Evolutionary conservation across 2,329 filamentous ascomycete genomes (phyloP).

Genomic region (Colletotrichum tabaci): DNA sequence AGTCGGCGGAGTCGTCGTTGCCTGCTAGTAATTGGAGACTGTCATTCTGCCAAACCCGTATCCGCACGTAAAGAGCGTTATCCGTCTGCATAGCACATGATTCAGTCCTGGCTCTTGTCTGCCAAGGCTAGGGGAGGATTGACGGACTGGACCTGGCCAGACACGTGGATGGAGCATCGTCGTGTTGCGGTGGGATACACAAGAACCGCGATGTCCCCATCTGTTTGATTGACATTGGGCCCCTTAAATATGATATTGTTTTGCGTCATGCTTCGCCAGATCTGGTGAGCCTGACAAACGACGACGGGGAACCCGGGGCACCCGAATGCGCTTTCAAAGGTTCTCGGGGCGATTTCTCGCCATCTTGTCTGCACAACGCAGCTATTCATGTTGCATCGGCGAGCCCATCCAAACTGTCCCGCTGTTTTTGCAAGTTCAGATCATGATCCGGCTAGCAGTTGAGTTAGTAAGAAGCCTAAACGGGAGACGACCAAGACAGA

Average conservation of each 20-base stretch:
- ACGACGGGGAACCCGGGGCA: background rate
- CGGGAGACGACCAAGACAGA: background rate
- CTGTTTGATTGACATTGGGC: slow-evolving; percentile 23
- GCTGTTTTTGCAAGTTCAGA: slow-evolving; percentile 7
- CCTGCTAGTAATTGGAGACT: background rate
- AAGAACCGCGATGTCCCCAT: slow-evolving; percentile 1
- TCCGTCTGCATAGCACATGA: slow-evolving; percentile 2
- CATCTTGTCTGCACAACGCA: slow-evolving; percentile 1
- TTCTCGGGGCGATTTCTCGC: background rate
- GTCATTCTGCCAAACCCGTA: background rate
- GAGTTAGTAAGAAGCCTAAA: background rate
- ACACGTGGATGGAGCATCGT: slow-evolving; percentile 4
- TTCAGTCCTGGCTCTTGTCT: slow-evolving; percentile 17
- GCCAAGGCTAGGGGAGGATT: background rate
- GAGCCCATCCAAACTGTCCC: background rate
- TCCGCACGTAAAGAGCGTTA: no score
- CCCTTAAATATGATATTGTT: slow-evolving; percentile 28
- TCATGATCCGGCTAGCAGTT: slow-evolving; percentile 1
- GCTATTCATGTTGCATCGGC: background rate
- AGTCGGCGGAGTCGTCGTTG: background rate
- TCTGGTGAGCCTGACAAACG: slow-evolving; percentile 26
- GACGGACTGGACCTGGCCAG: background rate
- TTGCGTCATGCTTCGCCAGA: slow-evolving; percentile 33
- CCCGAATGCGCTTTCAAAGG: background rate
- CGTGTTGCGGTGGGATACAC: background rate